phyloP scores from a whole-genome alignment of 2,329 filamentous ascomycete genomes.

The Phyllosticta paracitricarpa region DNA sequence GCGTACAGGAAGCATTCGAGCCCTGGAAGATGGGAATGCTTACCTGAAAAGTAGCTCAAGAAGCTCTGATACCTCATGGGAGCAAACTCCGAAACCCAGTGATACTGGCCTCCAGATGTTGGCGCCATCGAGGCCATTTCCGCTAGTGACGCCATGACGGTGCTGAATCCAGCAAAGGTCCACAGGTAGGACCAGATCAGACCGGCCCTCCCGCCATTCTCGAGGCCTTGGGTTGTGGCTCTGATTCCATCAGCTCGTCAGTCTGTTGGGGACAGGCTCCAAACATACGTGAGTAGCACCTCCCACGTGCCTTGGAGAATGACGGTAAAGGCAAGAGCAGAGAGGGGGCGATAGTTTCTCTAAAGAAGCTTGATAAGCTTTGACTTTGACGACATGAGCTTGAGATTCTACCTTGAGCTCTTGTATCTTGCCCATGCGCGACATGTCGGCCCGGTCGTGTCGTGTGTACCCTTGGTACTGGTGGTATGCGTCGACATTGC shows the following conservation, averaged over 20 bases:
- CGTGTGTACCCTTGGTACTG: constrained; percentile 6
- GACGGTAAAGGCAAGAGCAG: constrained; percentile 43
- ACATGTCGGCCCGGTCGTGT: constrained; percentile 29
- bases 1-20: no score
- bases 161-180: constrained; percentile 23
- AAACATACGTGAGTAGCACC: constrained; percentile 29
- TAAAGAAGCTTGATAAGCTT: constrained; percentile 12
- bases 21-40: not conserved
- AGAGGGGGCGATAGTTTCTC: constrained; percentile 41
- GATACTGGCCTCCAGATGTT: constrained; percentile 11
- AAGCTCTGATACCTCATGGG: constrained; percentile 11
- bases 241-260: not conserved
- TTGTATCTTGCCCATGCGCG: constrained; percentile 41
- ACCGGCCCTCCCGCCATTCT: constrained; percentile 11
- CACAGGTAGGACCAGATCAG: constrained; percentile 22
- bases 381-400: not conserved
- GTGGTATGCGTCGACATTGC: not conserved
- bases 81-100: constrained; percentile 12
- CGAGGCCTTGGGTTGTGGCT: constrained; percentile 9
- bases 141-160: constrained; percentile 12
- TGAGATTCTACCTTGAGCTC: constrained; percentile 31
- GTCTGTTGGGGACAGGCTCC: not conserved
- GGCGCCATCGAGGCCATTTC: constrained; percentile 14
- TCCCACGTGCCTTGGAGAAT: constrained; percentile 48
- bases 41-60: constrained; percentile 13